phyloP scores from a whole-genome alignment of 1,284 basidiomycete species.

The Puccinia polysora region DNA sequence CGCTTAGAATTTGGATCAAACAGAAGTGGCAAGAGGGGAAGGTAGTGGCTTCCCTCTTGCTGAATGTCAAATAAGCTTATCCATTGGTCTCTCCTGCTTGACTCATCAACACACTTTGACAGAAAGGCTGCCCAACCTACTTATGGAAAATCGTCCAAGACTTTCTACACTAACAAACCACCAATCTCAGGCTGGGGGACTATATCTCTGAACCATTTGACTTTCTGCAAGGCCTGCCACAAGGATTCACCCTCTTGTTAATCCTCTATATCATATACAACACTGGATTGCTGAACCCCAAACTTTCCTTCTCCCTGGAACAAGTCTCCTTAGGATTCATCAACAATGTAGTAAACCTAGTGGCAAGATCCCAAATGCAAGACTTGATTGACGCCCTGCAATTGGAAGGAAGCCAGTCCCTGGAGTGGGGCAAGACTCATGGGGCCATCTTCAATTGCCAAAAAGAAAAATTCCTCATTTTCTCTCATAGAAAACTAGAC shows the following conservation, averaged over 20 bases:
- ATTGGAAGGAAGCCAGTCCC: neutral
- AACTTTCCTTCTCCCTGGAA: too few relatives aligned
- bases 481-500: neutral
- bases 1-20: neutral
- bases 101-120: neutral
- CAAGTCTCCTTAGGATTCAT: neutral
- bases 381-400: too few relatives aligned
- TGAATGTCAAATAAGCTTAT: constrained; percentile 3
- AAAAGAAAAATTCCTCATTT: neutral
- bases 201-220: neutral
- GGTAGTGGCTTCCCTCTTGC: neutral
- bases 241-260: too few relatives aligned
- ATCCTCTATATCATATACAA: too few relatives aligned
- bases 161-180: neutral
- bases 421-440: neutral
- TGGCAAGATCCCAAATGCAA: too few relatives aligned
- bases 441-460: neutral
- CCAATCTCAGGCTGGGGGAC: neutral
- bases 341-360: neutral
- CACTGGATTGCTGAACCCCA: too few relatives aligned
- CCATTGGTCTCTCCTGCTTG: neutral
- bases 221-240: constrained; percentile 7
- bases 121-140: neutral
- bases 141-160: neutral
- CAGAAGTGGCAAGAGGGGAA: neutral